phyloP scores from a whole-genome alignment of 352 stramenopile genomes.

The Globisporangium emineosum region DNA sequence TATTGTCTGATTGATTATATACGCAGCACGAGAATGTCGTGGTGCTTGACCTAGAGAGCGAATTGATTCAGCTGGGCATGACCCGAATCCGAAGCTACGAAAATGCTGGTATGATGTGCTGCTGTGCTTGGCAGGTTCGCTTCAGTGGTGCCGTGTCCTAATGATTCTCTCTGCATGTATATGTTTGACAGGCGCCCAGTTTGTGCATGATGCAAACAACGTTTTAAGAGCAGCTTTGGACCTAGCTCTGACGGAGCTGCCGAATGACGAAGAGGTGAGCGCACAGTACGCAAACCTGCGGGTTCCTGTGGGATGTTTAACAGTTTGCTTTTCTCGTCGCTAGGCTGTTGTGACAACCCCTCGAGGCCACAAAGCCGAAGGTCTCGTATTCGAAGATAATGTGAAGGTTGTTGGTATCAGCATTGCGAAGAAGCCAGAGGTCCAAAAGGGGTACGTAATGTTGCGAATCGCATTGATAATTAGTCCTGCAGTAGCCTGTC shows the following conservation, averaged over 20 bases:
- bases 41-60: constrained; percentile 80
- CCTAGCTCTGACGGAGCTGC: constrained; percentile 71
- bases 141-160: background rate
- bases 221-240: constrained; percentile 69
- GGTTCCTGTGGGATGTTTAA: background rate
- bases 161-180: background rate
- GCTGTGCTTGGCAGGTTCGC: background rate
- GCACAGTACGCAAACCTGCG: background rate
- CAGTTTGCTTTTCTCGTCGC: background rate
- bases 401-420: constrained; percentile 77
- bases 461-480: background rate
- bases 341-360: constrained; percentile 77
- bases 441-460: constrained; percentile 40
- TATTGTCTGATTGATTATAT: background rate
- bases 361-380: constrained; percentile 65
- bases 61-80: constrained; percentile 82
- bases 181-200: constrained; percentile 37
- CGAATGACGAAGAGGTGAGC: constrained; percentile 74
- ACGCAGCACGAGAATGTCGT: constrained; percentile 83
- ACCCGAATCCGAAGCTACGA: constrained; percentile 75
- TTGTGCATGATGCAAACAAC: constrained; percentile 70
- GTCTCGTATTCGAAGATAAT: constrained; percentile 71
- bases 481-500: background rate
- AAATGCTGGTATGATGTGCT: constrained; percentile 39
- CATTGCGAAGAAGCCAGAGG: constrained; percentile 42